Conservation (phyloP, 805 yeast species). For the Myxozyma monticola region DNA sequence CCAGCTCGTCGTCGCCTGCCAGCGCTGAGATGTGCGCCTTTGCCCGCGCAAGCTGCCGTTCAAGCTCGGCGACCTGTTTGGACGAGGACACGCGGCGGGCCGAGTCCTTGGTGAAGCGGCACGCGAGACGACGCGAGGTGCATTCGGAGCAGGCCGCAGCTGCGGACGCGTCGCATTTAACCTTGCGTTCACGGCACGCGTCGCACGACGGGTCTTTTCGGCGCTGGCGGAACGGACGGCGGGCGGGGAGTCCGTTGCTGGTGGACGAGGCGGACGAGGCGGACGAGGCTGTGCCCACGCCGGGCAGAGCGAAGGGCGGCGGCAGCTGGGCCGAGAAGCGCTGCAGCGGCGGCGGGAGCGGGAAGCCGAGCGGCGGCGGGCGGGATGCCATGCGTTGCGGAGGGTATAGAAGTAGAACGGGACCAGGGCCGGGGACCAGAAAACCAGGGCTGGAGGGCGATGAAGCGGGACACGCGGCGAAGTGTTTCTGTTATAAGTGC, state of each 20-base stretch:
- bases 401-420: constrained; percentile 6
- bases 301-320: too few species aligned
- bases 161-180: constrained; percentile 39
- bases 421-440: too few species aligned
- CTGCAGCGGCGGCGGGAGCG: constrained; percentile 1
- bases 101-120: constrained; percentile 37
- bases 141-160: constrained; percentile 37
- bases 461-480: too few species aligned
- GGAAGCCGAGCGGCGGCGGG: constrained; percentile 4
- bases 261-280: constrained; percentile 1
- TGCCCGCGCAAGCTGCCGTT: constrained; percentile 26
- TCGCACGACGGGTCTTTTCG: constrained; percentile 39
- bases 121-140: constrained; percentile 34
- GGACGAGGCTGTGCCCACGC: too few species aligned
- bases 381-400: constrained; percentile 3
- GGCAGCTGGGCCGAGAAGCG: too few species aligned
- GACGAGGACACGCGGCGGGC: constrained; percentile 34
- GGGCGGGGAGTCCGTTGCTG: constrained; percentile 1
- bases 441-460: too few species aligned
- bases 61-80: constrained; percentile 27
- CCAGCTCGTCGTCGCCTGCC: too few species aligned
- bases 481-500: too few species aligned
- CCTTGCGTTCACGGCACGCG: constrained; percentile 38
- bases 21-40: constrained; percentile 25
- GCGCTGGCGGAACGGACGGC: constrained; percentile 35